A percentile compares a stretch with the other conserved stretches of the same genome.
Conservation (phyloP, 495 filamentous ascomycete species). For the Hypoxylon cercidicola region DNA sequence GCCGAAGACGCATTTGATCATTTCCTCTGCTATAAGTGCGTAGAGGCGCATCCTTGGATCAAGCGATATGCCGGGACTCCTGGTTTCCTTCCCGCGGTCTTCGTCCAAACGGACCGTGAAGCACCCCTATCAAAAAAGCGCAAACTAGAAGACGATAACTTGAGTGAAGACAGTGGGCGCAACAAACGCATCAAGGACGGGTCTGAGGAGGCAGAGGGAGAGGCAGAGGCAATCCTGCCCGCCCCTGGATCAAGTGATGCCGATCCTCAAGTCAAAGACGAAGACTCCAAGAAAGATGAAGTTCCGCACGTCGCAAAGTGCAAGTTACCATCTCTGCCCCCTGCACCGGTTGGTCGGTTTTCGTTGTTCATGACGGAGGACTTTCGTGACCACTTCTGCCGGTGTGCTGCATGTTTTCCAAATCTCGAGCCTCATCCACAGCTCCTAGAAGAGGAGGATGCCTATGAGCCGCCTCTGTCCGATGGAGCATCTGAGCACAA, state of each 20-base stretch:
- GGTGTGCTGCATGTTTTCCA: slow-evolving; percentile 80
- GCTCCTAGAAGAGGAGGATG: slow-evolving; percentile 92
- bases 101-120: slow-evolving; percentile 39
- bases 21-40: slow-evolving; percentile 94
- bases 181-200: slow-evolving; percentile 70
- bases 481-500: slow-evolving; percentile 53
- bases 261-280: slow-evolving; percentile 37
- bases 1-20: slow-evolving; percentile 86
- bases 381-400: slow-evolving; percentile 83
- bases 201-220: slow-evolving; percentile 26
- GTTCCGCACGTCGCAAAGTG: slow-evolving; percentile 41
- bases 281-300: slow-evolving; percentile 39
- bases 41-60: slow-evolving; percentile 90
- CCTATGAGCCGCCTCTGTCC: slow-evolving; percentile 89
- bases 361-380: slow-evolving; percentile 81
- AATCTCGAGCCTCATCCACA: slow-evolving; percentile 73
- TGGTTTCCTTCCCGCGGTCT: slow-evolving; percentile 82
- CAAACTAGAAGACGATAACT: slow-evolving; percentile 72
- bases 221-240: slow-evolving; percentile 19
- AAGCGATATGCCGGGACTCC: slow-evolving; percentile 84
- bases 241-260: slow-evolving; percentile 18
- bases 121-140: slow-evolving; percentile 71
- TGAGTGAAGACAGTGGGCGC: slow-evolving; percentile 49
- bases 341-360: slow-evolving; percentile 64
- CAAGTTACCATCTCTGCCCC: slow-evolving; percentile 62